These are phyloP conservation scores for Sporothrix mexicana DNA, from an alignment of 2,329 filamentous ascomycete genomes.

Conservation along the genomic window DNA sequence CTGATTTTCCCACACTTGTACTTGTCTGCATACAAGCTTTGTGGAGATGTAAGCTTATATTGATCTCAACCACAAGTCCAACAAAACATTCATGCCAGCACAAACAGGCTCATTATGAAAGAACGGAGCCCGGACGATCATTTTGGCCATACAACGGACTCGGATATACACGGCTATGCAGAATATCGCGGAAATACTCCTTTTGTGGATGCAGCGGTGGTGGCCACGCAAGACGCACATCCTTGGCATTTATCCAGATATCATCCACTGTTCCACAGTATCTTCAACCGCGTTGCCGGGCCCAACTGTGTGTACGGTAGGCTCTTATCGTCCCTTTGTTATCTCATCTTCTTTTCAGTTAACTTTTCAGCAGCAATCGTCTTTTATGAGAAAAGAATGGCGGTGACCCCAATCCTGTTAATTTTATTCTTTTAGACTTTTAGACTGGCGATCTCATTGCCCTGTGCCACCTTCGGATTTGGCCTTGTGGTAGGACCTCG, in stretches of 20 bases:
- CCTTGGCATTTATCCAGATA: constrained; percentile 20
- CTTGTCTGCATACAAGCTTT: background rate
- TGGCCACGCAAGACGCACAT: background rate
- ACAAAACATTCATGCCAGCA: background rate
- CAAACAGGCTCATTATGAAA: background rate
- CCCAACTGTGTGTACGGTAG: background rate
- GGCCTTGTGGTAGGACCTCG: background rate
- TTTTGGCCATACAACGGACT: background rate
- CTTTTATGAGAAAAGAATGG: no score
- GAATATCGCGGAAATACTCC: background rate
- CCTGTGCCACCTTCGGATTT: background rate
- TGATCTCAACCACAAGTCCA: background rate
- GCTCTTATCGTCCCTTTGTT: background rate
- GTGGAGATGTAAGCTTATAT: constrained; percentile 9
- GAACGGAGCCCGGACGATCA: background rate
- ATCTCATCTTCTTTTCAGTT: no score
- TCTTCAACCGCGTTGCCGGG: background rate
- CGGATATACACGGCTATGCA: background rate
- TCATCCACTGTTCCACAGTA: constrained; percentile 8
- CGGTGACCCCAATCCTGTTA: background rate
- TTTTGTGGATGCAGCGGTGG: background rate
- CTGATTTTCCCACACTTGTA: background rate
- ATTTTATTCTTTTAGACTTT: background rate
- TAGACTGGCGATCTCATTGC: background rate
- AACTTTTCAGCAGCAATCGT: no score